phyloP scores from a whole-genome alignment of 1,139 yeast genomes.

The Arxiozyma bovina region DNA sequence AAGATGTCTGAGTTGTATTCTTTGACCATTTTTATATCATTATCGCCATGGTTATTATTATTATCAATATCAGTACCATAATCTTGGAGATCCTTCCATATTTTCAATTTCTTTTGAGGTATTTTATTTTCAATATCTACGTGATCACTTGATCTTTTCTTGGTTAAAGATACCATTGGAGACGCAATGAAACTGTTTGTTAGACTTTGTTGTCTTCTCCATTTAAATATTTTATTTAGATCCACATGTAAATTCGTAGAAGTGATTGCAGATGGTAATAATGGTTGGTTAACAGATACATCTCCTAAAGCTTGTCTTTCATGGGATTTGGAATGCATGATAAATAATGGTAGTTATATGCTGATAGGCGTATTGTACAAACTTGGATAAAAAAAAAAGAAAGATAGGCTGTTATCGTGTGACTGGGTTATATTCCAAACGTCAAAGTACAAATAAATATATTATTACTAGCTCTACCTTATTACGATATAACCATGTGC shows the following conservation, averaged over 20 bases:
- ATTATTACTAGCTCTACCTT: not conserved
- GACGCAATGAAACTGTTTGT: conserved; percentile 1
- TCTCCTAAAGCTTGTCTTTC: conserved; percentile 3
- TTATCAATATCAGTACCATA: conserved; percentile 50
- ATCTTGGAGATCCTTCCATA: conserved; percentile 62
- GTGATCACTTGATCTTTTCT: not conserved
- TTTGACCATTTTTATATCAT: conserved; percentile 79
- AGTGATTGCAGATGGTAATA: conserved; percentile 3
- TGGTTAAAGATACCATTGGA: conserved; percentile 1
- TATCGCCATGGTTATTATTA: too few species aligned
- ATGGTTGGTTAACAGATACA: conserved; percentile 4
- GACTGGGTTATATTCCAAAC: not conserved
- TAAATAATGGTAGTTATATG: too few species aligned
- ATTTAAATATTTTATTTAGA: conserved; percentile 1
- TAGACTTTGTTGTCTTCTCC: conserved; percentile 4
- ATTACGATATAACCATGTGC: not conserved
- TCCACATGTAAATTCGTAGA: not conserved
- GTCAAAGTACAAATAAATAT: too few species aligned
- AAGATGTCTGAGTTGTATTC: conserved; percentile 85
- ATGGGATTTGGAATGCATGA: not conserved
- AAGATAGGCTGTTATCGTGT: too few species aligned
- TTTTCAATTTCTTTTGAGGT: conserved; percentile 26
- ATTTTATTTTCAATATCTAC: not conserved
- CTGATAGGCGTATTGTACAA: not conserved
- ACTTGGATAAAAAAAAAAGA: too few species aligned